A percentile compares a stretch with the other conserved stretches of the same genome.
phyloP scores from a whole-genome alignment of 2,329 filamentous ascomycete species.

The Neoscytalidium dimidiatum region DNA sequence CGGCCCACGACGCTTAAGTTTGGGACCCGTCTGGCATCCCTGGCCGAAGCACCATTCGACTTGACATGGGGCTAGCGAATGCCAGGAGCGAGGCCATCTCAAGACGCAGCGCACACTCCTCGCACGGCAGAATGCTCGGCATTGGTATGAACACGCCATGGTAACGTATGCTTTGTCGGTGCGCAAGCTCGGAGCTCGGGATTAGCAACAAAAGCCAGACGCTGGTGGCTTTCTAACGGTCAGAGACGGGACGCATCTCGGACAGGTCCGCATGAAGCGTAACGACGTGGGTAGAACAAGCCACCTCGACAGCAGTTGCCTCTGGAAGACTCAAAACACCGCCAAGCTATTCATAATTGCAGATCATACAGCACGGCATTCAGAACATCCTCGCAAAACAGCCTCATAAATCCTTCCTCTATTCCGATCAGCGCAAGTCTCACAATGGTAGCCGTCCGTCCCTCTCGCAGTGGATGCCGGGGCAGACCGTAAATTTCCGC shows the following conservation, averaged over 20 bases:
- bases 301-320: constrained; percentile 1
- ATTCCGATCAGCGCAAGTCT: not conserved
- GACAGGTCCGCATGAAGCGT: not conserved
- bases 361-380: not conserved
- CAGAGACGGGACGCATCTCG: too few relatives aligned
- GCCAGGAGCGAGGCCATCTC: not conserved
- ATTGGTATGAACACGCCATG: not conserved
- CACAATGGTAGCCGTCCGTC: not conserved
- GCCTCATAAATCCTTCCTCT: not conserved
- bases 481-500: not conserved
- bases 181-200: not conserved
- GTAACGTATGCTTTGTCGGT: not conserved
- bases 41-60: too few relatives aligned
- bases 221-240: not conserved
- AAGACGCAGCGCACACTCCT: not conserved
- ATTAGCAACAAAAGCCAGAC: not conserved
- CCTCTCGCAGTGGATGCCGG: not conserved
- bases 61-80: not conserved
- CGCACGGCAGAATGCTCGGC: not conserved
- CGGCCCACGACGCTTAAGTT: too few relatives aligned
- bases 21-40: too few relatives aligned
- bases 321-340: not conserved
- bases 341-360: not conserved
- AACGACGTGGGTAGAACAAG: not conserved
- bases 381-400: not conserved